Base-by-base conservation (phyloP, 805 yeast species). In the Komagataella populi region DNA sequence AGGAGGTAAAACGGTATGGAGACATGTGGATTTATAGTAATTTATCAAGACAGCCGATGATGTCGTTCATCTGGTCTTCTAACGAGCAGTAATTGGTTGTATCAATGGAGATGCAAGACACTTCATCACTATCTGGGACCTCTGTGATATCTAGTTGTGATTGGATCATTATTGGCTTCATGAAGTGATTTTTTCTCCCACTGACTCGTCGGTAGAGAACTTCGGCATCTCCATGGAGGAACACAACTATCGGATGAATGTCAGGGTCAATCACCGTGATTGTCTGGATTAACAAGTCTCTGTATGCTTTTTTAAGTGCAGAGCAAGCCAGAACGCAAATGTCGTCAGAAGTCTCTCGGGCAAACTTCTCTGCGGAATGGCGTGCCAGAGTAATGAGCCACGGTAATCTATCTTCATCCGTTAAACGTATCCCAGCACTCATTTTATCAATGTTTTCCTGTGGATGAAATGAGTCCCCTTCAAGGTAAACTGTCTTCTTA, bases 401-500 rank as follows among this genome's bases (percentile, higher is more conserved):
- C 1, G 77, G 90, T 90, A 91, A 86, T 54, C 99, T 70, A 65
- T 93, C 99, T 1, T 82, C 93, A 61, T 93, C 99, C 0, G 82
- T 78, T 53, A 93, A 70, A 1, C 98, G 95, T 18, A 77, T 73
- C 0, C 95, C 95, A 18, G 70, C 59, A 2, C 84, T 66, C 99
- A 93, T 93, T 65, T 93, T 93, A 17, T 74, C 80, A 12, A 91
- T 71, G 63, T 93, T 93, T 51, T 61, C 54, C 7, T 52, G 30
- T 2, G 95, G 88, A 64, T 90, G 97, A 23, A 83, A 72, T 2
- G 71, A 65, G 63, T 93, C 99, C 4, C 98, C 99, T 64, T 93
- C 99, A 10, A 89, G 64, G 61, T 77, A 89, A 2, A 80, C 39
- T 8, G 10, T 14, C 39, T 30, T 30, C 39, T 30, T 14, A 14